These are phyloP conservation scores for Aspergillus leporis DNA, from an alignment of 495 filamentous ascomycete species.

Conservation along the genomic window DNA sequence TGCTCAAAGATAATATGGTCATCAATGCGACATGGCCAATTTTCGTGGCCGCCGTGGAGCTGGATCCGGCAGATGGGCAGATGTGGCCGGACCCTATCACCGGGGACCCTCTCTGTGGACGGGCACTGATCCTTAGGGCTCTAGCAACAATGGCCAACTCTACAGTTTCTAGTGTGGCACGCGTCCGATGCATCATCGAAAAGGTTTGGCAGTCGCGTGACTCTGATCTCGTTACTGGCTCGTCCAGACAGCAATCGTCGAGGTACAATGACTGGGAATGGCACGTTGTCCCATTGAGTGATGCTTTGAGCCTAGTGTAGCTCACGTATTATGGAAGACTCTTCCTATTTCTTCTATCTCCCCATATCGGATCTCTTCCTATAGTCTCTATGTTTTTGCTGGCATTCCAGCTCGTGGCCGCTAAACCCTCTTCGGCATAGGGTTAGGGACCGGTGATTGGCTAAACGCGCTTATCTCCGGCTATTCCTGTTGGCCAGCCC, in stretches of 20 bases:
- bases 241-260: not conserved
- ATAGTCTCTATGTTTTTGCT: too few species aligned
- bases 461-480: too few species aligned
- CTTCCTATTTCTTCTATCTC: not conserved
- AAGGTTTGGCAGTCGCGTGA: conserved; percentile 21
- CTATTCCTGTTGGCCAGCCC: too few species aligned
- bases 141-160: conserved; percentile 16
- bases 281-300: conserved; percentile 17
- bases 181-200: conserved; percentile 20
- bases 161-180: conserved; percentile 20
- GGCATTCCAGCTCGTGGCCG: too few species aligned
- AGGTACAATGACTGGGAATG: conserved; percentile 17
- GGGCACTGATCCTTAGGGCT: conserved; percentile 14
- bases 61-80: conserved; percentile 19
- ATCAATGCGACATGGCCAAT: conserved; percentile 19
- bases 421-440: too few species aligned
- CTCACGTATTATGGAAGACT: not conserved
- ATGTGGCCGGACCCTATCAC: conserved; percentile 7
- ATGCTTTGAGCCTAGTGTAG: conserved; percentile 17
- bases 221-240: not conserved
- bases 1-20: conserved; percentile 8
- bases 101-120: conserved; percentile 1
- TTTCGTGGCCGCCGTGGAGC: conserved; percentile 26
- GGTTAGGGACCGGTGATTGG: too few species aligned
- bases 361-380: too few species aligned